Base-by-base conservation (phyloP, 306 rosid genomes). In the Vachellia collinsii region DNA sequence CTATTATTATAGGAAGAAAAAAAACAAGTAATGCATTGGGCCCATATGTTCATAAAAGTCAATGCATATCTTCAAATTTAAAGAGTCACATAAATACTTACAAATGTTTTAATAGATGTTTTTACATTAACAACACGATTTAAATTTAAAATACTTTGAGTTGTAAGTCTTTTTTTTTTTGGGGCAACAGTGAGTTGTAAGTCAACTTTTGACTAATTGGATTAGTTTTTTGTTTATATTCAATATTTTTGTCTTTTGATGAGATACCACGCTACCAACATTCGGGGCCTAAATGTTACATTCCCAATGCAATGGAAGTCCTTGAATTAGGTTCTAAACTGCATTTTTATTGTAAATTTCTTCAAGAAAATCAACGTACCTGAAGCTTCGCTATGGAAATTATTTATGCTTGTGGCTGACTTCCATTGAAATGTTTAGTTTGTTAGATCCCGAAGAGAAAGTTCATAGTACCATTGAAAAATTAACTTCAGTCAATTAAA, bases 301-400 rank as follows among this genome's bases (percentile, higher is more conserved):
- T 77, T 89, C 72, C 88, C 92, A 68, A 83, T 66, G 63, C 53
- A 67, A 83, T 85, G 75, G 13, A 11, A 70, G 44, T 51, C 65
- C 70, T 42, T 37, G 47, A 73, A 36, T 79, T 75, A 62, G 72
- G 34, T 47, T 62, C 73, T 53, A 48, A 81, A 75, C 61, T 74
- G 72, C 82, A 44, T 70, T 37, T 74, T 71, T 80, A 22, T 70
- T 37, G 11, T 11, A 11, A 11, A 62, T 38, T 66, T 66, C 23
- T 42, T 3, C 7, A 20, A 66, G 47, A 66, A 42, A 38, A 39
- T 38, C 8, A 10, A 8, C 34, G 34, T 37, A 19, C 39, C 3
- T 66, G 48, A 66, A 66, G 25, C 39, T 20, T 66, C 19, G 11
- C 46, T 16, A 17, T 16, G 23, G 19, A 7, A 66, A 66, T 66